Conservation (phyloP, 2,329 filamentous ascomycete genomes). For the Monilinia fructigena region DNA sequence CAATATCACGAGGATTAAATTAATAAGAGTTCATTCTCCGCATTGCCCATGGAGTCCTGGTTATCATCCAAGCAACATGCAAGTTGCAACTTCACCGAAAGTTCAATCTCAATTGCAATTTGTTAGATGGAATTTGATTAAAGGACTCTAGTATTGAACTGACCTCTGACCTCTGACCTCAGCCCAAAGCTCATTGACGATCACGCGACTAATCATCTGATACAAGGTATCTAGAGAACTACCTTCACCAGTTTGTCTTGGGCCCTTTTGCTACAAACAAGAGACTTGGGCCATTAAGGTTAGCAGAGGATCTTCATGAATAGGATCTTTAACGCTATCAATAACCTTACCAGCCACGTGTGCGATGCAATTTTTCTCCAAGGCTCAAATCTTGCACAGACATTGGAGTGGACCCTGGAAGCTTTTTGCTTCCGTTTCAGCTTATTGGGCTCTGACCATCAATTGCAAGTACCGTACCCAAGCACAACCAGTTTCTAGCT, state of each 20-base stretch:
- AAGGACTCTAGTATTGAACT: no score
- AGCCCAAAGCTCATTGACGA: background rate
- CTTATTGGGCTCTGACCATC: slow-evolving; percentile 18
- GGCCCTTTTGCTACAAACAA: slow-evolving; percentile 2
- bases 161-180: no score
- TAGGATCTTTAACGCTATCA: slow-evolving; percentile 4
- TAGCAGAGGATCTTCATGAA: background rate
- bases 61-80: no score
- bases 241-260: background rate
- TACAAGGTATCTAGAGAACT: background rate
- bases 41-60: no score
- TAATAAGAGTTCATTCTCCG: no score
- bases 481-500: background rate
- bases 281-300: background rate
- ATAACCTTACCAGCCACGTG: background rate
- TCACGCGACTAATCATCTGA: background rate
- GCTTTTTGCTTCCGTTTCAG: slow-evolving; percentile 1
- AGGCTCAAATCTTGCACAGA: slow-evolving; percentile 3
- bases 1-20: no score
- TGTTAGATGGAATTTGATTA: no score
- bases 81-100: no score
- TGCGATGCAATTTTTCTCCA: background rate
- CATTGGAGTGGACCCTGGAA: background rate
- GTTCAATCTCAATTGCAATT: no score
- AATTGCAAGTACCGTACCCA: background rate